phyloP scores from a whole-genome alignment of 331 rosid genomes.

The Erythrophleum ivorense region DNA sequence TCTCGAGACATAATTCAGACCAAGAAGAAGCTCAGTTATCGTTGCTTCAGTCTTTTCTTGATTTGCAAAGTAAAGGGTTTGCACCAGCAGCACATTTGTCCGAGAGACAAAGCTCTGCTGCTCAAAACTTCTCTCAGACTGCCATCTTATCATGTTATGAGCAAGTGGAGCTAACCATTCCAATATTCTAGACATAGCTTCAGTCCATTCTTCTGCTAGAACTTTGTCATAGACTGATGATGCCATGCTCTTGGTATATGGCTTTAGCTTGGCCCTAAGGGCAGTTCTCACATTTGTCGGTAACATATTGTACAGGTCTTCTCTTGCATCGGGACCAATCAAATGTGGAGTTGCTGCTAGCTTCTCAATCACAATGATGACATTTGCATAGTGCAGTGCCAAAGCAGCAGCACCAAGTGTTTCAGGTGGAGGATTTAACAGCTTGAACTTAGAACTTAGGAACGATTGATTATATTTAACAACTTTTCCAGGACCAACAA shows the following conservation, averaged over 20 bases:
- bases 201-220: slow-evolving; percentile 88
- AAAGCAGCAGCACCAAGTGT: slow-evolving; percentile 92
- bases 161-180: slow-evolving; percentile 99
- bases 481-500: slow-evolving; percentile 41
- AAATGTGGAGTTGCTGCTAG: slow-evolving; percentile 94
- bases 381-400: slow-evolving; percentile 96
- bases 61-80: slow-evolving; percentile 88
- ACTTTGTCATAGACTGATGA: slow-evolving; percentile 63
- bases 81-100: slow-evolving; percentile 84
- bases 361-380: slow-evolving; percentile 83
- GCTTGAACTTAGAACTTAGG: slow-evolving; percentile 51
- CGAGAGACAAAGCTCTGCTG: slow-evolving; percentile 80
- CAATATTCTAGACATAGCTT: slow-evolving; percentile 73
- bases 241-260: slow-evolving; percentile 65
- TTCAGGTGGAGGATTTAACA: slow-evolving; percentile 76
- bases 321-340: slow-evolving; percentile 97
- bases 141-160: slow-evolving; percentile 97
- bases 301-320: slow-evolving; percentile 92
- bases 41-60: slow-evolving; percentile 77
- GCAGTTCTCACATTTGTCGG: slow-evolving; percentile 72
- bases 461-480: slow-evolving; percentile 46
- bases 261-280: slow-evolving; percentile 78
- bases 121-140: slow-evolving; percentile 94
- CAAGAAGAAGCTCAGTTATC: slow-evolving; percentile 91
- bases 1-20: slow-evolving; percentile 96